phyloP scores from a whole-genome alignment of 164 flowering plant genomes.

The Magnolia officinalis region DNA sequence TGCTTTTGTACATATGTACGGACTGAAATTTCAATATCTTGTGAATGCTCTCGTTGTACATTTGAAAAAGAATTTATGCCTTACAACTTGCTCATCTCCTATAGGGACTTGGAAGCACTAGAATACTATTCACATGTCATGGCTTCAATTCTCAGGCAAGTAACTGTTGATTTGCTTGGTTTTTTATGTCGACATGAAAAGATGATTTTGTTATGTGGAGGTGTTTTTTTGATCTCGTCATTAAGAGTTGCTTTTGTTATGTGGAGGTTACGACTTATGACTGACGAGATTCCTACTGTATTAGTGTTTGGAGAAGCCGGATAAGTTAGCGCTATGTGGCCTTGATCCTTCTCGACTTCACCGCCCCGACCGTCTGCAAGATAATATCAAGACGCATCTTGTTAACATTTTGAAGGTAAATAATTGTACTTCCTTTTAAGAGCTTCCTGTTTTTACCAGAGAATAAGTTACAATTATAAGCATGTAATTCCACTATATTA shows the following conservation, averaged over 20 bases:
- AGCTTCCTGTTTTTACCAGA: neutral
- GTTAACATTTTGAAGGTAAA: constrained; percentile 72
- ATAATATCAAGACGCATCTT: constrained; percentile 47
- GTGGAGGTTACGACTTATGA: neutral
- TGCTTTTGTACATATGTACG: too few relatives aligned
- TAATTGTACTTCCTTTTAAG: neutral
- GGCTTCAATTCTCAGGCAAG: constrained; percentile 53
- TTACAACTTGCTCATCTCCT: too few relatives aligned
- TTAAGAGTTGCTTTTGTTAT: neutral
- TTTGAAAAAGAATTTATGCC: neutral
- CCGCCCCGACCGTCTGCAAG: constrained; percentile 78
- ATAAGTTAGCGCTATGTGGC: constrained; percentile 70
- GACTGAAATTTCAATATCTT: neutral
- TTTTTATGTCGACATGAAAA: neutral
- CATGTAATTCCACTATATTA: neutral
- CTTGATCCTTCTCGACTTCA: constrained; percentile 72
- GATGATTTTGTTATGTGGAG: neutral
- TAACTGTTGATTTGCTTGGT: constrained; percentile 4
- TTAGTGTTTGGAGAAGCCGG: constrained; percentile 68
- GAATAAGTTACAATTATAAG: neutral
- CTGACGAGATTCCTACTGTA: constrained; percentile 5
- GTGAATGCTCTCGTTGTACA: neutral
- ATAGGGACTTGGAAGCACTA: constrained; percentile 63
- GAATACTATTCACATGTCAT: constrained; percentile 67
- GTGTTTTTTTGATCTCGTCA: neutral